Base-by-base conservation (phyloP, 352 stramenopile genomes). In the Phytophthora sansomeana region DNA sequence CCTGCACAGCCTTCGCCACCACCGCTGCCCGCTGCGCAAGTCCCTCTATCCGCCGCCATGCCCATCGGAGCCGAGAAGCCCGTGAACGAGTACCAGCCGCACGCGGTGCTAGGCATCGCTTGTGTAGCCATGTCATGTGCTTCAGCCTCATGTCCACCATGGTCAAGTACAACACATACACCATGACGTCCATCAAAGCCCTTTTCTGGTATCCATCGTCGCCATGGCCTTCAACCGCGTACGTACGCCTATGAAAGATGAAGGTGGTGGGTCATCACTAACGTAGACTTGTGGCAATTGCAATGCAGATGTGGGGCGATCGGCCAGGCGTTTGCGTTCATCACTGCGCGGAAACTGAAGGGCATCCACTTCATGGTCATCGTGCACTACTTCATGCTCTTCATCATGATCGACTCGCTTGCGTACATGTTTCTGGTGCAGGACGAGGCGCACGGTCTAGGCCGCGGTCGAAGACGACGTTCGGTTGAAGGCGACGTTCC, bases 121-220 rank as follows among this genome's bases (percentile, higher is more conserved):
- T 89, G 73, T 53, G 83, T 95, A n/a, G 86, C 86, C 11, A 57
- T 80, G 29, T 95, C 86, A 30, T 95, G 41, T 92, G 83, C 69
- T 95, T 95, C 63, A 91, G 81, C 56, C 69, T 92, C 75, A 92
- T 93, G 83, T 92, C 87, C 14, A 92, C 81, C 11, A 72, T 92
- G 47, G 49, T 92, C 74, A 95, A 95, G 80, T 90, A 81, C 57
- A 81, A 81, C 38, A 90, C 82, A 35, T 89, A 76, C 72, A 78
- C 63, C 35, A 91, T 93, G 81, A 85, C 83, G n/a, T 88, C 86
- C 7, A 84, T 93, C 50, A 84, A 93, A 48, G 81, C 78, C 44
- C 79, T 95, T 58, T 91, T 95, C 67, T 95, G 84, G 86, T 81
- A 83, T 91, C 82, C 4, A 47, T 79, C 29, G 75, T 87, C 16